Conservation (phyloP, 2,329 filamentous ascomycete genomes). For the Penicillium palitans region DNA sequence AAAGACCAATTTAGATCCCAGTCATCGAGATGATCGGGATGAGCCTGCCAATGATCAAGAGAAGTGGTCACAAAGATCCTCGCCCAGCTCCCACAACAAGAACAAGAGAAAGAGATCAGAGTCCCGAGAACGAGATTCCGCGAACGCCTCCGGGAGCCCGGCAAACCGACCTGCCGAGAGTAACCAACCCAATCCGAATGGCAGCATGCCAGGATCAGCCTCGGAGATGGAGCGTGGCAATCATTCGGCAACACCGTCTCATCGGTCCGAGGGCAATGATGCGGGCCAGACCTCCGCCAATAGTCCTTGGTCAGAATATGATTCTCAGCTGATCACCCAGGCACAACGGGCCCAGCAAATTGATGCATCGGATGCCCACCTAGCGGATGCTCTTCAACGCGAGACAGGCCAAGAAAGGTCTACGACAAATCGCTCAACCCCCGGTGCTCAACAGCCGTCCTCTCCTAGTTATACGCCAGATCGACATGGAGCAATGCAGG, state of each 20-base stretch:
- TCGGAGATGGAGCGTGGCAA: conserved; percentile 23
- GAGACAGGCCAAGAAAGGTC: conserved; percentile 46
- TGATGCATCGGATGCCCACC: conserved; percentile 51
- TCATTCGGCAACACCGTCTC: conserved; percentile 22
- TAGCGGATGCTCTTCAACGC: conserved; percentile 54
- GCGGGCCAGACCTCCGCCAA: conserved; percentile 30
- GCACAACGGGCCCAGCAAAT: conserved; percentile 49
- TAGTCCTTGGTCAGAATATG: conserved; percentile 42
- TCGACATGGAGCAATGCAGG: conserved; percentile 39
- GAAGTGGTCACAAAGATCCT: conserved; percentile 28
- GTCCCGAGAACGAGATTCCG: conserved; percentile 53
- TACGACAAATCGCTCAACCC: conserved; percentile 36
- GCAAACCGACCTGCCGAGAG: conserved; percentile 36
- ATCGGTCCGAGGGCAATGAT: conserved; percentile 35
- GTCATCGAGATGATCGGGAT: conserved; percentile 6
- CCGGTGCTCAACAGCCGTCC: conserved; percentile 36
- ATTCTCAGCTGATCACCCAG: conserved; percentile 46
- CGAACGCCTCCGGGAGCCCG: conserved; percentile 40
- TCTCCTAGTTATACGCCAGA: conserved; percentile 36
- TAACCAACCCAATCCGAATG: conserved; percentile 24
- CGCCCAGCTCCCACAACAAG: conserved; percentile 46
- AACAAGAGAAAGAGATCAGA: conserved; percentile 67
- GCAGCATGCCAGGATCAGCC: conserved; percentile 17
- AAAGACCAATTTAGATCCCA: conserved; percentile 8
- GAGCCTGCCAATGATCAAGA: conserved; percentile 22